A percentile compares a stretch with the other conserved stretches of the same genome.
Evolutionary conservation across 2,329 filamentous ascomycete species (phyloP).

Genomic region (Diplodia scrobiculata): DNA sequence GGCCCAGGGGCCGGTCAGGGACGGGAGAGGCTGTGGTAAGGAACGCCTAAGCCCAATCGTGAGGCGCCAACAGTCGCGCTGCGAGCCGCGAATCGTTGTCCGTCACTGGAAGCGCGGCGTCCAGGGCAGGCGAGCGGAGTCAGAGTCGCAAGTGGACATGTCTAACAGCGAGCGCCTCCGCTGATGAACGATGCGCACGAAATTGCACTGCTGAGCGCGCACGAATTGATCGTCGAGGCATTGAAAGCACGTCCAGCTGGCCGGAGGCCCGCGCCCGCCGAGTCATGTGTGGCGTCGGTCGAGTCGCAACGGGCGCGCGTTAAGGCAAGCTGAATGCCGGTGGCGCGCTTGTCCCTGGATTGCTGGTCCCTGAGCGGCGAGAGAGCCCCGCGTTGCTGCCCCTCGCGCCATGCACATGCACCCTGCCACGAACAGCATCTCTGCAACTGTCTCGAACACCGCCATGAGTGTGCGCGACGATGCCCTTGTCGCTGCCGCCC

Average conservation of each 20-base stretch:
- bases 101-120: slow-evolving; percentile 16
- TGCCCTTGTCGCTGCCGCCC: not conserved
- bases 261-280: slow-evolving; percentile 6
- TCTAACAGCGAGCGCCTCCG: slow-evolving; percentile 2
- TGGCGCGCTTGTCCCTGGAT: slow-evolving; percentile 1
- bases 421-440: not conserved
- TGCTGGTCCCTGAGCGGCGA: slow-evolving; percentile 5
- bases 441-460: slow-evolving; percentile 18
- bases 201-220: slow-evolving; percentile 11
- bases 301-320: slow-evolving; percentile 5
- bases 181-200: slow-evolving; percentile 18
- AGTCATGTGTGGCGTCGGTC: slow-evolving; percentile 14
- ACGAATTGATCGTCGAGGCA: slow-evolving; percentile 19
- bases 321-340: not conserved
- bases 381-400: slow-evolving; percentile 10
- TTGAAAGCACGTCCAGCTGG: slow-evolving; percentile 12
- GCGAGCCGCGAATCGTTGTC: slow-evolving; percentile 14
- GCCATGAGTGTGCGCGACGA: slow-evolving; percentile 31
- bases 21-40: slow-evolving; percentile 12
- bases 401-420: slow-evolving; percentile 4
- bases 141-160: slow-evolving; percentile 21
- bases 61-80: slow-evolving; percentile 18
- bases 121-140: slow-evolving; percentile 16
- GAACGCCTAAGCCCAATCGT: slow-evolving; percentile 5
- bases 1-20: slow-evolving; percentile 22